Evolutionary conservation across 331 rosid species (phyloP).

Genomic region (Telfairia occidentalis): DNA sequence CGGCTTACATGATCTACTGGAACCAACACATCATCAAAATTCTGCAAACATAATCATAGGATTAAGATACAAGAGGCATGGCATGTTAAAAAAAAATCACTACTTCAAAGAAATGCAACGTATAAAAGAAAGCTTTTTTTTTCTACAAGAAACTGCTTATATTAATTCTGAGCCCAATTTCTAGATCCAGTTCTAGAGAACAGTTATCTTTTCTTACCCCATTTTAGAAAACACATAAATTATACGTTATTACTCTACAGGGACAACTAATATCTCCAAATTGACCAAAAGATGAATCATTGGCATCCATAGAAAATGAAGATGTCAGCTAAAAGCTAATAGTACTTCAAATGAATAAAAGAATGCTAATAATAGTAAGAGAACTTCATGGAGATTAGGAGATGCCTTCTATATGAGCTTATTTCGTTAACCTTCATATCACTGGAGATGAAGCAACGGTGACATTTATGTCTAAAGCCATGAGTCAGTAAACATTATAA

Average conservation of each 20-base stretch:
- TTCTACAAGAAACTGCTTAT: not conserved
- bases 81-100: not conserved
- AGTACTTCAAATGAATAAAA: not conserved
- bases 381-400: not conserved
- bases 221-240: not conserved
- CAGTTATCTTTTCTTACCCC: not conserved
- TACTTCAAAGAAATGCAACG: not conserved
- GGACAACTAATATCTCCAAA: not conserved
- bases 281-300: not conserved
- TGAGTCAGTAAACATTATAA: no score
- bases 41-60: conserved; percentile 36
- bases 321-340: no score
- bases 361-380: not conserved
- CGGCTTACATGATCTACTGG: conserved; percentile 91
- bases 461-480: no score
- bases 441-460: no score
- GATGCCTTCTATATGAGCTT: not conserved
- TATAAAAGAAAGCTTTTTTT: not conserved
- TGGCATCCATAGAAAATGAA: not conserved
- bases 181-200: not conserved
- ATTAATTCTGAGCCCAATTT: not conserved
- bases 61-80: not conserved
- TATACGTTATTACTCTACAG: not conserved
- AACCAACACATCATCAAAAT: conserved; percentile 97
- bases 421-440: no score